phyloP scores from a whole-genome alignment of 2,329 filamentous ascomycete genomes.

The Conoideocrella luteorostrata region DNA sequence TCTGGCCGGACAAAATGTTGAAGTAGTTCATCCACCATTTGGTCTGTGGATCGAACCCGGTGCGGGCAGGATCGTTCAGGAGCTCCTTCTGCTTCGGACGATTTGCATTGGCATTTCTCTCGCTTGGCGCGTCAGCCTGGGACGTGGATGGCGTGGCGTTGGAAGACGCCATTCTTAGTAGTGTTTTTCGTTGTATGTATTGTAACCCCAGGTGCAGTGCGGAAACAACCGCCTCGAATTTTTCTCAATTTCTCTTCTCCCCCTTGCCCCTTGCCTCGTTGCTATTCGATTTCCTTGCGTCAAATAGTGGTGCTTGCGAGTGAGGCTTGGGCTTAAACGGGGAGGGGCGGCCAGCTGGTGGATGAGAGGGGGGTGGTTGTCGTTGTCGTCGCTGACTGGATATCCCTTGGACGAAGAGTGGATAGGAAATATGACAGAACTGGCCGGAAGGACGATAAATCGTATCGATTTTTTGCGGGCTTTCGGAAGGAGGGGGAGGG shows the following conservation, averaged over 20 bases:
- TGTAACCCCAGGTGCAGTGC: not conserved
- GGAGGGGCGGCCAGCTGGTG: not conserved
- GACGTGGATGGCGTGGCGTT: constrained; percentile 6
- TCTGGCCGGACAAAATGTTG: constrained; percentile 67
- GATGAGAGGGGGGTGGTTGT: not conserved
- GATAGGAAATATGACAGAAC: not conserved
- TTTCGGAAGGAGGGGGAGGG: not conserved
- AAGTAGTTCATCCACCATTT: constrained; percentile 80
- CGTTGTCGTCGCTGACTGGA: constrained; percentile 4
- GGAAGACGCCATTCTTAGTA: constrained; percentile 8
- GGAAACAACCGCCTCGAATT: not conserved
- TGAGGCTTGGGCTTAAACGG: not conserved
- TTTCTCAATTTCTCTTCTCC: too few relatives aligned
- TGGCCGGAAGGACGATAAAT: constrained; percentile 3
- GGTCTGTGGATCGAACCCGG: constrained; percentile 55
- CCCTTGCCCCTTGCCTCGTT: not conserved
- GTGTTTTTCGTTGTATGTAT: not conserved
- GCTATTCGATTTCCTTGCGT: not conserved
- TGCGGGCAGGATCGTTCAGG: constrained; percentile 53
- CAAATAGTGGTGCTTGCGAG: not conserved
- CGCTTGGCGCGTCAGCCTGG: constrained; percentile 12
- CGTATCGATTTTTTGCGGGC: not conserved
- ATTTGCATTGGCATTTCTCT: constrained; percentile 4
- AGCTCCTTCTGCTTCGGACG: constrained; percentile 27
- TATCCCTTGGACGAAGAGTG: not conserved